phyloP scores from a whole-genome alignment of 208 protist genomes.

The Crithidia acanthocephali region DNA sequence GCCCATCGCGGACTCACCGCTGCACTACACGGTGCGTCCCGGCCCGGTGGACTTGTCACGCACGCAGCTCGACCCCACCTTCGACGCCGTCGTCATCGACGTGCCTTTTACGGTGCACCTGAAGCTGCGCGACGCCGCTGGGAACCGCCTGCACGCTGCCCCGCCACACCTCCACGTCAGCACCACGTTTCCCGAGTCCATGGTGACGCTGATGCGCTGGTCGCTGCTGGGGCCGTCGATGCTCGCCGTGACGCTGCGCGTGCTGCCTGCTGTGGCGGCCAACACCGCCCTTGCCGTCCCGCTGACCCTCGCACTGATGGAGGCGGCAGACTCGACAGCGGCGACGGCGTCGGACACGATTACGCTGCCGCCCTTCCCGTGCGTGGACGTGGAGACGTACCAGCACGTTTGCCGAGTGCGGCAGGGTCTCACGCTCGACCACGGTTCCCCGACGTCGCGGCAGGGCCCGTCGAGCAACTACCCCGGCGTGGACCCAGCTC shows the following conservation, averaged over 20 bases:
- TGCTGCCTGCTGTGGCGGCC: conserved; percentile 19
- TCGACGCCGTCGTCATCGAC: conserved; percentile 59
- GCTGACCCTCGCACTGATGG: conserved; percentile 11
- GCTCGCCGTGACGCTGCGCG: conserved; percentile 28
- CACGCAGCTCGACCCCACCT: conserved; percentile 42
- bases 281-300: conserved; percentile 21
- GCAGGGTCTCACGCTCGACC: conserved; percentile 18
- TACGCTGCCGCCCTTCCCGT: conserved; percentile 21
- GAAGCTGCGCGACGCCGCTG: conserved; percentile 44
- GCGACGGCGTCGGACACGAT: conserved; percentile 2
- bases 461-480: neutral
- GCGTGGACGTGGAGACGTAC: conserved; percentile 27
- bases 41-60: conserved; percentile 34
- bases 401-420: conserved; percentile 29
- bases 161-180: conserved; percentile 13
- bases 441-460: conserved; percentile 15
- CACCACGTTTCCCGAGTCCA: conserved; percentile 10
- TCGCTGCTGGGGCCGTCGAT: conserved; percentile 8
- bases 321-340: neutral
- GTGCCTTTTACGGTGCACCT: conserved; percentile 62
- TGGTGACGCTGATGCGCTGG: conserved; percentile 27
- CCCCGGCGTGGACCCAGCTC: neutral
- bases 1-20: conserved; percentile 67
- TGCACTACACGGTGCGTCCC: conserved; percentile 53
- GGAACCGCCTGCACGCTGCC: conserved; percentile 41